Percentiles rank a stretch among this genome's conserved stretches.
Conservation (phyloP, 2,329 filamentous ascomycete genomes). For the Ophiosphaerella korrae region DNA sequence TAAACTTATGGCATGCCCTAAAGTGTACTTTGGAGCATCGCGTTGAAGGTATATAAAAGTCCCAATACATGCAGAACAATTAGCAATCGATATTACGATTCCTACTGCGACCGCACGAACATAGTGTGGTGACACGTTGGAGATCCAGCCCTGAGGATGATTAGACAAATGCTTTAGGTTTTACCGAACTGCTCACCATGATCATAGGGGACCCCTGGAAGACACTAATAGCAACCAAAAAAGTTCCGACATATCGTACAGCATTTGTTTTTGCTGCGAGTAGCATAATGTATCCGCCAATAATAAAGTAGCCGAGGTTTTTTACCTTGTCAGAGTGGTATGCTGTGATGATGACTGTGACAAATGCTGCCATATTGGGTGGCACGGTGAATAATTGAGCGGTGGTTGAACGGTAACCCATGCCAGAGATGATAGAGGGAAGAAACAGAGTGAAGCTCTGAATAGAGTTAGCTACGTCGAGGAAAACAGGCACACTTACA, state of each 20-base stretch:
- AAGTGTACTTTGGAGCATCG: constrained; percentile 44
- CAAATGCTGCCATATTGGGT: constrained; percentile 51
- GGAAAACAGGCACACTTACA: constrained; percentile 1
- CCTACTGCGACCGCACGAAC: constrained; percentile 60
- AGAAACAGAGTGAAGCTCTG: constrained; percentile 47
- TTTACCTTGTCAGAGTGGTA: constrained; percentile 52
- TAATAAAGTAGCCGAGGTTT: constrained; percentile 55
- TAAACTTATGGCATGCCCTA: constrained; percentile 33
- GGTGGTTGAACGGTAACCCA: constrained; percentile 47
- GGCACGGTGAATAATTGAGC: constrained; percentile 48
- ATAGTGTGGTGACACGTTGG: constrained; percentile 58
- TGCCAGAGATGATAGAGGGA: constrained; percentile 45
- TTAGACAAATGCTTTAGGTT: neutral
- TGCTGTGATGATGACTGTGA: constrained; percentile 45
- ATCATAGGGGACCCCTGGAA: constrained; percentile 45
- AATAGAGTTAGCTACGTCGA: constrained; percentile 5
- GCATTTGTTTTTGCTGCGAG: constrained; percentile 46
- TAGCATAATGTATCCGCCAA: constrained; percentile 60
- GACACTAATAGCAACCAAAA: constrained; percentile 50
- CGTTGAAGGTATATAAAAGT: constrained; percentile 56
- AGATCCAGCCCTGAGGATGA: constrained; percentile 43
- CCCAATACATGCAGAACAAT: constrained; percentile 57
- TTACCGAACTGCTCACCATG: constrained; percentile 31
- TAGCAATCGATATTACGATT: constrained; percentile 55
- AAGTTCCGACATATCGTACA: constrained; percentile 48